These are phyloP conservation scores for Golubevia sp. DNA, from an alignment of 1,284 basidiomycete species.

Conservation along the genomic window DNA sequence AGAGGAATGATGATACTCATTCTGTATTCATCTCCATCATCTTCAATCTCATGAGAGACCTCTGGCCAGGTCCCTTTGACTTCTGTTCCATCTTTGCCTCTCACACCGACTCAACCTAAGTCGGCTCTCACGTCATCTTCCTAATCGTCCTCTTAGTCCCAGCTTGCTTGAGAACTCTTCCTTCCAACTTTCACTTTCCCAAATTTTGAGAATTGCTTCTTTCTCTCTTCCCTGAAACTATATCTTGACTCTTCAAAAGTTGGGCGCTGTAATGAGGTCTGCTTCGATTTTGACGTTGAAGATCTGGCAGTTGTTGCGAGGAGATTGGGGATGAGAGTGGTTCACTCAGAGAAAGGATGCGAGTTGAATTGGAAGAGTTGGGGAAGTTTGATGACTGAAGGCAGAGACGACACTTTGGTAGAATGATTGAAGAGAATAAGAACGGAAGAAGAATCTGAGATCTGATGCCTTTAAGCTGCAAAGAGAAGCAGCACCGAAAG, in stretches of 20 bases:
- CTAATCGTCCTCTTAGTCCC: not conserved
- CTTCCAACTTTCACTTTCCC: not conserved
- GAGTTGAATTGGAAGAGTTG: too few relatives aligned
- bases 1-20: slow-evolving; percentile 6
- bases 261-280: slow-evolving; percentile 33
- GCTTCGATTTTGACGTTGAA: slow-evolving; percentile 32
- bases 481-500: too few relatives aligned
- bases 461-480: too few relatives aligned
- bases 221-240: too few relatives aligned
- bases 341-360: too few relatives aligned
- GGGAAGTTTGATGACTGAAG: too few relatives aligned
- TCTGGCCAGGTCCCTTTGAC: slow-evolving; percentile 52
- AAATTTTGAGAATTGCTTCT: too few relatives aligned
- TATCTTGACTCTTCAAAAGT: slow-evolving; percentile 58
- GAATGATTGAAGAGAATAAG: too few relatives aligned
- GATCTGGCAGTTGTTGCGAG: slow-evolving; percentile 45
- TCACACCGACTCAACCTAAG: too few relatives aligned
- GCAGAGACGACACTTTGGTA: too few relatives aligned
- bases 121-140: not conserved
- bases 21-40: slow-evolving; percentile 50
- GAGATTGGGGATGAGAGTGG: too few relatives aligned
- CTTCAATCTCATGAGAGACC: slow-evolving; percentile 56
- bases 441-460: too few relatives aligned
- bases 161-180: slow-evolving; percentile 46
- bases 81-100: slow-evolving; percentile 27